phyloP scores from a whole-genome alignment of 768 basidiomycete genomes.

The Lenzites betulinus region DNA sequence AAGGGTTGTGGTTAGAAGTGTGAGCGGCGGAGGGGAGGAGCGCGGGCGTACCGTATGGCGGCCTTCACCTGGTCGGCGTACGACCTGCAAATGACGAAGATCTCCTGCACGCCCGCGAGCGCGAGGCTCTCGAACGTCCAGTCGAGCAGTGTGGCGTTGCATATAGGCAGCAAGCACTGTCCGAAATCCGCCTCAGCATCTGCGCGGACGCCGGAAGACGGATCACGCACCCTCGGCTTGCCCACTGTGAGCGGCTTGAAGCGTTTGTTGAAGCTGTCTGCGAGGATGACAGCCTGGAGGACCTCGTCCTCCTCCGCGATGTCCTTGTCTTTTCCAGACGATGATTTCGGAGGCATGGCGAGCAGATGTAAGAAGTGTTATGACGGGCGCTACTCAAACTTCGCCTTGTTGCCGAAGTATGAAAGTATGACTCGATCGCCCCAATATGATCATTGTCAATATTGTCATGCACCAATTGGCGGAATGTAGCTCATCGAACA shows the following conservation, averaged over 20 bases:
- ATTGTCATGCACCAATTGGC: too few species aligned
- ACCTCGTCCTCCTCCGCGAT: constrained; percentile 79
- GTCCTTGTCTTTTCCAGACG: constrained; percentile 61
- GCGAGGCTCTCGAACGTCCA: constrained; percentile 97
- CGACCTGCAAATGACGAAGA: constrained; percentile 93
- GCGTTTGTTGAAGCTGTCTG: constrained; percentile 94
- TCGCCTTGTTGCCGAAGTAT: too few species aligned
- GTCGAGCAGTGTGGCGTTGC: constrained; percentile 89
- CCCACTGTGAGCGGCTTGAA: constrained; percentile 88
- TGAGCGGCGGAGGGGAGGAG: background rate
- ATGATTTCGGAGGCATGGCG: constrained; percentile 66
- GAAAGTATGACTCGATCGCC: constrained; percentile 16
- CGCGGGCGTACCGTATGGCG: constrained; percentile 70
- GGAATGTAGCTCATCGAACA: too few species aligned
- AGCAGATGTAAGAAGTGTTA: too few species aligned
- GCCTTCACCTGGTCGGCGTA: constrained; percentile 85
- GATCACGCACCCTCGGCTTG: constrained; percentile 74
- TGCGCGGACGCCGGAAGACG: background rate
- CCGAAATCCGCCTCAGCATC: constrained; percentile 13
- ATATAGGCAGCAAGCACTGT: constrained; percentile 90
- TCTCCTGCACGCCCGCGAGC: constrained; percentile 93
- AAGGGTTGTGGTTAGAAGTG: constrained; percentile 12
- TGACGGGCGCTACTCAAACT: too few species aligned
- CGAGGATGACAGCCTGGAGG: constrained; percentile 92
- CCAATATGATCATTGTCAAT: constrained; percentile 12